Evolutionary conservation across 345 rosid species (phyloP).

Genomic region (Euclidium syriacum): DNA sequence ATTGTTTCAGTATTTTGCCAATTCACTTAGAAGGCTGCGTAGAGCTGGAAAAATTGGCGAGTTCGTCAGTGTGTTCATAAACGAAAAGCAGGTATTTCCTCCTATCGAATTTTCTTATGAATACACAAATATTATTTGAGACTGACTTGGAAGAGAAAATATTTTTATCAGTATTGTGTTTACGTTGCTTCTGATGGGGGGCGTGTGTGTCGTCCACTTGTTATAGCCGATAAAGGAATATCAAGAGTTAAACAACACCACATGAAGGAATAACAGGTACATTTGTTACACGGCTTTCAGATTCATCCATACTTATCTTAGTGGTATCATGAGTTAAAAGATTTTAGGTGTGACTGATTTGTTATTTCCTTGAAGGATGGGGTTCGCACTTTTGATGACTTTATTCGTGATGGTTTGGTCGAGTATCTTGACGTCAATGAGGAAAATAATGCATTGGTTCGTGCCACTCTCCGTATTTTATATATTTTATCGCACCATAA

Average conservation of each 20-base stretch:
- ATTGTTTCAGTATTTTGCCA: conserved; percentile 57
- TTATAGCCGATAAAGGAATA: conserved; percentile 87
- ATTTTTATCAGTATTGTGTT: conserved; percentile 64
- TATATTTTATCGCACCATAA: neutral
- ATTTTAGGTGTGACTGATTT: conserved; percentile 18
- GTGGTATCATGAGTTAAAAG: conserved; percentile 8
- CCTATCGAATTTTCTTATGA: neutral
- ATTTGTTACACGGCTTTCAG: conserved; percentile 15
- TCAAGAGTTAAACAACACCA: conserved; percentile 86
- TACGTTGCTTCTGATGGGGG: conserved; percentile 99
- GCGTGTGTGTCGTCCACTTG: conserved; percentile 97
- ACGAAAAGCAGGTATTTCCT: conserved; percentile 85
- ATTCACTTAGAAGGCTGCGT: conserved; percentile 66
- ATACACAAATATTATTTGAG: neutral
- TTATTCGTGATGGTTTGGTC: conserved; percentile 80
- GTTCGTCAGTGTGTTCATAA: conserved; percentile 79
- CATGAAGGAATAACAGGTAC: conserved; percentile 84
- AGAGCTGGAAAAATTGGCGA: conserved; percentile 92
- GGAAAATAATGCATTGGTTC: conserved; percentile 92
- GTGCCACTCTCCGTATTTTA: conserved; percentile 21
- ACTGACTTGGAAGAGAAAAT: conserved; percentile 22
- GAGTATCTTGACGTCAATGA: conserved; percentile 98
- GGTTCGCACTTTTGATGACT: conserved; percentile 79
- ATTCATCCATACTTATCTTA: conserved; percentile 5
- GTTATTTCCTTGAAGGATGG: conserved; percentile 58